phyloP scores from a whole-genome alignment of 2,329 filamentous ascomycete genomes.

The Botrytis medusae region DNA sequence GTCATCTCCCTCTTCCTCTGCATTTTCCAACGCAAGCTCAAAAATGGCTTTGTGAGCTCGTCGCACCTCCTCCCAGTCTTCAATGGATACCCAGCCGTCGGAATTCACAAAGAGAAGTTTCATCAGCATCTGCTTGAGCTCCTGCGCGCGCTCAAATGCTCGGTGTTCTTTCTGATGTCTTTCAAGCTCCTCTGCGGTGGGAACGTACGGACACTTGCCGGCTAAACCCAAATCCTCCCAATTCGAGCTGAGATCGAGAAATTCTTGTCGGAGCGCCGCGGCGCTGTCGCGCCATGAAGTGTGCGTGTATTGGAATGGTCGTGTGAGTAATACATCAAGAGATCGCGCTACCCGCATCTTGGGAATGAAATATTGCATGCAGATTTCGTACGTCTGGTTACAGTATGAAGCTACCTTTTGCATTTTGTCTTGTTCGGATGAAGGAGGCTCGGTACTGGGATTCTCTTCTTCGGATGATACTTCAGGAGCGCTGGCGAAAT shows the following conservation, averaged over 20 bases:
- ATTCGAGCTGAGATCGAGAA: not conserved
- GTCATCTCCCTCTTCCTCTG: not conserved
- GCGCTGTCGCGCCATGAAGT: slow-evolving; percentile 45
- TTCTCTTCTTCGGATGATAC: not conserved
- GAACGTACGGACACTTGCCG: not conserved
- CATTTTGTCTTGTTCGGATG: not conserved
- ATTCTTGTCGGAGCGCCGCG: slow-evolving; percentile 38
- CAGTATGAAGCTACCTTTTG: not conserved
- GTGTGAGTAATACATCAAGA: slow-evolving; percentile 42
- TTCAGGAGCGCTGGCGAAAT: not conserved
- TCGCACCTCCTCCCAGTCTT: slow-evolving; percentile 26
- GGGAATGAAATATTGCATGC: slow-evolving; percentile 38
- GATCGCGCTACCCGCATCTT: slow-evolving; percentile 39
- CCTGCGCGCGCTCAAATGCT: slow-evolving; percentile 28
- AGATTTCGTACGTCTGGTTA: not conserved
- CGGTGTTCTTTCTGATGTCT: slow-evolving; percentile 26
- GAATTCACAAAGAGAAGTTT: slow-evolving; percentile 23
- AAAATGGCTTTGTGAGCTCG: slow-evolving; percentile 10
- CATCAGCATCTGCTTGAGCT: slow-evolving; percentile 26
- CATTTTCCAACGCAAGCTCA: not conserved
- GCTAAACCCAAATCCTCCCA: not conserved
- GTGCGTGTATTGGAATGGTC: slow-evolving; percentile 44
- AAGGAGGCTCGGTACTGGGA: not conserved
- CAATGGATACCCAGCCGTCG: slow-evolving; percentile 23
- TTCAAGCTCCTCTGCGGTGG: slow-evolving; percentile 26